These are phyloP conservation scores for Lignosus rhinocerotis DNA, from an alignment of 1,284 basidiomycete genomes.

Conservation along the genomic window DNA sequence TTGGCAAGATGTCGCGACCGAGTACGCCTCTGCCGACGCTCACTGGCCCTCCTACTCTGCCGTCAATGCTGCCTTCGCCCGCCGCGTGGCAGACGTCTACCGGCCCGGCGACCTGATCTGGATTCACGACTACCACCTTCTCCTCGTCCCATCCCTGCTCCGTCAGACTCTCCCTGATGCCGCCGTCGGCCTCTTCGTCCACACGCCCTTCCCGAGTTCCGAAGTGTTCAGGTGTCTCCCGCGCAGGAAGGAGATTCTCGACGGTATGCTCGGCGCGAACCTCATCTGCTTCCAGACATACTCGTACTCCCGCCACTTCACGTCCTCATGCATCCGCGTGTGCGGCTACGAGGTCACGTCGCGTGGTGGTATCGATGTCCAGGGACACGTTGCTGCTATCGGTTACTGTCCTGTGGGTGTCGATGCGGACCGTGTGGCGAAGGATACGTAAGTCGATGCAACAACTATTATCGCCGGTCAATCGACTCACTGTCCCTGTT, in stretches of 20 bases:
- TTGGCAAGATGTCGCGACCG: conserved; percentile 91
- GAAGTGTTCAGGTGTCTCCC: conserved; percentile 82
- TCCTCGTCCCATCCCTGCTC: conserved; percentile 87
- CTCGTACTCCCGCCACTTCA: conserved; percentile 95
- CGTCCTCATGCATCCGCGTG: conserved; percentile 92
- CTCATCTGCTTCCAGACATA: conserved; percentile 97
- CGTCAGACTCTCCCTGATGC: conserved; percentile 78
- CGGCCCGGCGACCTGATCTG: conserved; percentile 88
- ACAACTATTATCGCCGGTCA: background rate
- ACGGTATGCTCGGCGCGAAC: conserved; percentile 98
- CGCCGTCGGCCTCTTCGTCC: conserved; percentile 91
- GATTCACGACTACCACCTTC: conserved; percentile 92
- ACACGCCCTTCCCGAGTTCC: conserved; percentile 96
- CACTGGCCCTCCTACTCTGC: conserved; percentile 85
- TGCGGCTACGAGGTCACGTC: conserved; percentile 91
- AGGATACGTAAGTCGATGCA: conserved; percentile 63
- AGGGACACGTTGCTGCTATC: conserved; percentile 85
- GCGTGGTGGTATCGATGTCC: conserved; percentile 78
- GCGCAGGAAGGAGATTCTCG: conserved; percentile 90
- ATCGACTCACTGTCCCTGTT: conserved; percentile 3
- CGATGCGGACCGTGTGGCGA: conserved; percentile 87
- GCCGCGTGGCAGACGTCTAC: conserved; percentile 77
- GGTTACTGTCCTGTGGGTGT: conserved; percentile 97
- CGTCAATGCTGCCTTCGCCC: conserved; percentile 87
- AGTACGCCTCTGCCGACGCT: conserved; percentile 79